These are phyloP conservation scores for Leccinum discolor DNA, from an alignment of 1,284 basidiomycete species.

Conservation along the genomic window DNA sequence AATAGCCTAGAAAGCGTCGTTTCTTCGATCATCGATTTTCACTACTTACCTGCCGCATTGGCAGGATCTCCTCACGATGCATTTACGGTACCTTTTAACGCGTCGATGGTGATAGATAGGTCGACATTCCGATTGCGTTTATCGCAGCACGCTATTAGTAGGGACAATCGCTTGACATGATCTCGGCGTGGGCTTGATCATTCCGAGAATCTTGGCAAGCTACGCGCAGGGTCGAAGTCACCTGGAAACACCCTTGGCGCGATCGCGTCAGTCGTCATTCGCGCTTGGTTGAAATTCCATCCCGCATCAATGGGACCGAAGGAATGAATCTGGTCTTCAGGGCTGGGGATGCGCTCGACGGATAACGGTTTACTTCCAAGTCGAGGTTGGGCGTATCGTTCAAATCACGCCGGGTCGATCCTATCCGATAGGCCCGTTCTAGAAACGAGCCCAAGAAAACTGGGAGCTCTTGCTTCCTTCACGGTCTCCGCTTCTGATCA, in stretches of 20 bases:
- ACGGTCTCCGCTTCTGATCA: background rate
- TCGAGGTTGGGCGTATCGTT: background rate
- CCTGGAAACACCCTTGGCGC: background rate
- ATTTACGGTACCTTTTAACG: background rate
- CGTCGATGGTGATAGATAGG: background rate
- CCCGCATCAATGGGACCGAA: background rate
- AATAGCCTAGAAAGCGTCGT: background rate
- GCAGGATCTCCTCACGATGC: background rate
- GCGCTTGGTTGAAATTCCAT: background rate
- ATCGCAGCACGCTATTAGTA: background rate
- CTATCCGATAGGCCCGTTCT: background rate
- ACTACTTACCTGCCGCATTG: background rate
- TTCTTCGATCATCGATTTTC: background rate
- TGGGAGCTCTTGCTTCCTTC: background rate
- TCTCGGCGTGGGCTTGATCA: background rate
- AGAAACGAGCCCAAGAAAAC: background rate
- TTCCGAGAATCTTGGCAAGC: background rate
- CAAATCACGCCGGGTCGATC: background rate
- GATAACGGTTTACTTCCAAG: background rate
- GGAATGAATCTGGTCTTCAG: background rate
- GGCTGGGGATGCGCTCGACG: background rate
- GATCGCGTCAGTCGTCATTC: background rate
- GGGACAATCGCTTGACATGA: background rate
- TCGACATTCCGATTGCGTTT: background rate
- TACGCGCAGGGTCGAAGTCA: background rate